Evolutionary conservation across 2,329 filamentous ascomycete species (phyloP).

Genomic region (Fusarium longipes): DNA sequence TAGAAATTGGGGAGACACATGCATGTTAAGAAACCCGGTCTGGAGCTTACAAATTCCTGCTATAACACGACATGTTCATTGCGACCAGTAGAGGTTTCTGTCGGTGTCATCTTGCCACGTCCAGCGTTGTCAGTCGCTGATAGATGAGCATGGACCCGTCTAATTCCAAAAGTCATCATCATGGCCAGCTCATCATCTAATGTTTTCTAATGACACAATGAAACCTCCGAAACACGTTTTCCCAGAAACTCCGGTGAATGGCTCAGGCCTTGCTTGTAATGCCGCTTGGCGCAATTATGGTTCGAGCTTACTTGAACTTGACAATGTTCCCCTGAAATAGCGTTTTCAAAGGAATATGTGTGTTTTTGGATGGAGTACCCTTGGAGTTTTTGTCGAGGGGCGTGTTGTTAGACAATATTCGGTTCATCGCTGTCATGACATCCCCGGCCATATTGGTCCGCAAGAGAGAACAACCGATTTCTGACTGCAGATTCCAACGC

Average conservation of each 20-base stretch:
- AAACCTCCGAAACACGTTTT: constrained; percentile 36
- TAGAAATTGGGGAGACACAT: constrained; percentile 23
- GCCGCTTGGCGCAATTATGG: constrained; percentile 3
- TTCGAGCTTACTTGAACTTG: background rate
- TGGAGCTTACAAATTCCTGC: constrained; percentile 19
- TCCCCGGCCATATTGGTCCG: constrained; percentile 6
- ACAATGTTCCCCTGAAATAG: constrained; percentile 4
- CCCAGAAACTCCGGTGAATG: constrained; percentile 33
- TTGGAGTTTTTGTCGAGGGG: constrained; percentile 9
- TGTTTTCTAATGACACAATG: constrained; percentile 36
- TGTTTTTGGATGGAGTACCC: background rate
- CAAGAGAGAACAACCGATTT: constrained; percentile 5
- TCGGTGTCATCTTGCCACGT: constrained; percentile 34
- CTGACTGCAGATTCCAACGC: background rate
- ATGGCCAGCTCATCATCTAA: constrained; percentile 40
- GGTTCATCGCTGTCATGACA: constrained; percentile 1
- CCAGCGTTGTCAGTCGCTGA: constrained; percentile 32
- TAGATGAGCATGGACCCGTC: constrained; percentile 21
- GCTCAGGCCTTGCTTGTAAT: constrained; percentile 3
- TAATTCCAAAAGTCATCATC: constrained; percentile 39
- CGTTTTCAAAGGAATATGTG: background rate
- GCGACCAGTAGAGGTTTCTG: constrained; percentile 29
- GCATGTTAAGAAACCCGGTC: constrained; percentile 7
- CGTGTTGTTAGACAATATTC: constrained; percentile 27
- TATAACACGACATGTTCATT: constrained; percentile 26